A percentile compares a stretch with the other conserved stretches of the same genome.
Evolutionary conservation across 148 eudicot species (phyloP).

Genomic region (Nyssa sinensis): DNA sequence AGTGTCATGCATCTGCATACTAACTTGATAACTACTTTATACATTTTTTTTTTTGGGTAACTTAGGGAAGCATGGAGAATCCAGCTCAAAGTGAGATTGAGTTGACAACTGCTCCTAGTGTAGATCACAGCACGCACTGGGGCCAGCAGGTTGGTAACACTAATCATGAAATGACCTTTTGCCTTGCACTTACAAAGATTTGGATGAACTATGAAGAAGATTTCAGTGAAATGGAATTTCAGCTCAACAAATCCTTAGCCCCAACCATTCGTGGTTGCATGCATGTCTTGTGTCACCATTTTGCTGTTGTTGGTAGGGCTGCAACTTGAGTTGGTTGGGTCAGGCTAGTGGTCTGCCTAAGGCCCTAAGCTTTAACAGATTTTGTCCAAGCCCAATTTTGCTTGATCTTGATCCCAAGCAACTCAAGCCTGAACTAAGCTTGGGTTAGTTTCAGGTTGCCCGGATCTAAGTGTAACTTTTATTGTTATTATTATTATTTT

Average conservation of each 20-base stretch:
- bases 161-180: not conserved
- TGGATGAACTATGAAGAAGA: not conserved
- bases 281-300: not conserved
- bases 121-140: constrained; percentile 76
- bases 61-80: constrained; percentile 69
- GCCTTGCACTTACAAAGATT: not conserved
- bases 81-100: constrained; percentile 69
- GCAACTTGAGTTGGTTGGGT: too few species aligned
- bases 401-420: too few species aligned
- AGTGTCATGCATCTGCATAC: constrained; percentile 4
- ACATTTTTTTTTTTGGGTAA: constrained; percentile 14
- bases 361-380: too few species aligned
- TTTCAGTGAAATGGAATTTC: not conserved
- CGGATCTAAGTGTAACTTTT: too few species aligned
- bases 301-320: not conserved
- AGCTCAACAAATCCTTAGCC: not conserved
- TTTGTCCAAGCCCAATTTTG: too few species aligned
- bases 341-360: too few species aligned
- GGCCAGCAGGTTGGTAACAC: constrained; percentile 86
- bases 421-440: too few species aligned
- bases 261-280: not conserved
- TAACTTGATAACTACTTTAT: not conserved
- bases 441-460: too few species aligned
- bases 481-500: too few species aligned
- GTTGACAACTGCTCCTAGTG: constrained; percentile 89